Percentiles rank a stretch among this genome's conserved stretches.
Conservation (phyloP, 2,329 filamentous ascomycete species). For the Beauveria medogensis region DNA sequence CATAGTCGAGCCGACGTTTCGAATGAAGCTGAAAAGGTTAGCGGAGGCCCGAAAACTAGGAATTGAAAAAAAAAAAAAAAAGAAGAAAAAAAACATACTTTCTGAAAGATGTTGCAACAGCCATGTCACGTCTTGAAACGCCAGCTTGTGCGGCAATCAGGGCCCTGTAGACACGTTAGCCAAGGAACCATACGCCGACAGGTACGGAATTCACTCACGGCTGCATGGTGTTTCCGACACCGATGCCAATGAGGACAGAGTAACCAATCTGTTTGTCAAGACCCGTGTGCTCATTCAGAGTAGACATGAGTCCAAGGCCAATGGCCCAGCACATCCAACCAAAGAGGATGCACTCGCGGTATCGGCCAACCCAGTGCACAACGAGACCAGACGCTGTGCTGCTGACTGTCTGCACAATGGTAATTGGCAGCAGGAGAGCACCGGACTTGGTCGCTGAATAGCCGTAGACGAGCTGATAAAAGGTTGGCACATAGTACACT, state of each 20-base stretch:
- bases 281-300: constrained; percentile 37
- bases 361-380: constrained; percentile 44
- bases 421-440: constrained; percentile 34
- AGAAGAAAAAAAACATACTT: constrained; percentile 24
- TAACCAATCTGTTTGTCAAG: constrained; percentile 48
- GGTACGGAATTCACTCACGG: constrained; percentile 25
- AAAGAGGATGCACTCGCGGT: constrained; percentile 45
- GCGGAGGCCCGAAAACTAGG: background rate
- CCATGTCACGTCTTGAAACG: constrained; percentile 40
- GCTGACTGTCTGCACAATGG: constrained; percentile 35
- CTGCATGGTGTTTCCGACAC: constrained; percentile 44
- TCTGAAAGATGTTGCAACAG: constrained; percentile 34
- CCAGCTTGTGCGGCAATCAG: constrained; percentile 48
- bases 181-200: background rate
- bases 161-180: constrained; percentile 20
- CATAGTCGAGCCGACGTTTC: constrained; percentile 31
- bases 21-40: constrained; percentile 24
- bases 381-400: constrained; percentile 44
- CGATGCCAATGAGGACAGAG: constrained; percentile 41
- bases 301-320: constrained; percentile 45
- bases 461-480: constrained; percentile 38
- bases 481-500: constrained; percentile 39
- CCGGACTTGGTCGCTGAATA: constrained; percentile 35
- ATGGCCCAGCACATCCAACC: constrained; percentile 45
- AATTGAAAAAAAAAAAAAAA: background rate